Percentiles rank a stretch among this genome's conserved stretches.
These are phyloP conservation scores for Anastatica hierochuntica DNA, from an alignment of 345 rosid genomes.

Conservation along the genomic window DNA sequence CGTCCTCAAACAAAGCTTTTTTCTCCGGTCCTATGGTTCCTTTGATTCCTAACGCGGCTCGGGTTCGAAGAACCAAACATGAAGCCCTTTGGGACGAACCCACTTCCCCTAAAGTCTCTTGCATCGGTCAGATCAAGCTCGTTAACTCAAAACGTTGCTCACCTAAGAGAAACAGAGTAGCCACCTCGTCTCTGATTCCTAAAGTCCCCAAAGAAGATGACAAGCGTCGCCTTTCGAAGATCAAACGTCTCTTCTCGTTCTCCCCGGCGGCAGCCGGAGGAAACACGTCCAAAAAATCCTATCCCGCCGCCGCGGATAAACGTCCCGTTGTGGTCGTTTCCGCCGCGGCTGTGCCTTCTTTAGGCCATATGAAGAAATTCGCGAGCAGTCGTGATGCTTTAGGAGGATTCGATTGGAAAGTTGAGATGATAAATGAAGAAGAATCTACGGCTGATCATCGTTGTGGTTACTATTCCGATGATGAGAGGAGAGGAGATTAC, in stretches of 20 bases:
- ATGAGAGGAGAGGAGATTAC: no score
- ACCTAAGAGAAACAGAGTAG: conserved; percentile 32
- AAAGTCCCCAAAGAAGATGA: not conserved
- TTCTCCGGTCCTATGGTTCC: conserved; percentile 53
- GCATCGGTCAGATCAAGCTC: conserved; percentile 82
- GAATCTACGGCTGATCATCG: no score
- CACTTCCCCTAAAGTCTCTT: conserved; percentile 78
- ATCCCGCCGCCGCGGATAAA: not conserved
- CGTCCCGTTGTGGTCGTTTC: conserved; percentile 17
- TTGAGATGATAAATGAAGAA: conserved; percentile 39
- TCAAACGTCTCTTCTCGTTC: conserved; percentile 41
- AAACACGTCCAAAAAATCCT: conserved; percentile 20
- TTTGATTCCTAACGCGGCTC: conserved; percentile 52
- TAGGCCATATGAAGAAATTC: conserved; percentile 72
- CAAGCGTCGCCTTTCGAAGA: conserved; percentile 19
- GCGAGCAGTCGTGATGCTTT: conserved; percentile 60
- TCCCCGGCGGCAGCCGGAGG: conserved; percentile 1
- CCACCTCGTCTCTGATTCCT: not conserved
- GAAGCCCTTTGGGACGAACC: conserved; percentile 52
- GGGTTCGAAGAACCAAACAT: conserved; percentile 32
- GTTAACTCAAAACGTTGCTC: conserved; percentile 18
- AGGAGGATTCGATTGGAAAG: conserved; percentile 52
- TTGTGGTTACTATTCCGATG: no score
- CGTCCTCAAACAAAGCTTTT: conserved; percentile 6
- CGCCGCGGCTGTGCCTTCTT: conserved; percentile 32